phyloP scores from a whole-genome alignment of 768 basidiomycete species.

The Leccinellum luteum region DNA sequence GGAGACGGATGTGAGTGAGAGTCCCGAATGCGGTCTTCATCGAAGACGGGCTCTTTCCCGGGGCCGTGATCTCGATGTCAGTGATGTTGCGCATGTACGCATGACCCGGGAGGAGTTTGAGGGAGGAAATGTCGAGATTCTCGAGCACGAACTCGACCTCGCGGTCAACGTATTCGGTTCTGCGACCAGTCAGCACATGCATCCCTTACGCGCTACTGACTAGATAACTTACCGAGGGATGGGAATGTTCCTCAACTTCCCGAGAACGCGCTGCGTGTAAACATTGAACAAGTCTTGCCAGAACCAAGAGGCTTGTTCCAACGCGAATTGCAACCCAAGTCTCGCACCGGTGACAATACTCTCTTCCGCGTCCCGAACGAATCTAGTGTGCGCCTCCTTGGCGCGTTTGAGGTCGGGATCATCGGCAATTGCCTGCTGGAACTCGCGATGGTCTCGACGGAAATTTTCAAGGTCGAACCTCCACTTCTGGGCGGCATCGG shows the following conservation, averaged over 20 bases:
- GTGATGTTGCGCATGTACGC: slow-evolving; percentile 73
- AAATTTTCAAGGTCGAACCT: slow-evolving; percentile 45
- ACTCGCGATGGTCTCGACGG: slow-evolving; percentile 41
- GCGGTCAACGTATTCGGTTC: slow-evolving; percentile 67
- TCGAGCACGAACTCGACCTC: slow-evolving; percentile 75
- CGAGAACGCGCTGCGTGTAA: slow-evolving; percentile 60
- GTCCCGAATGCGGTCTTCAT: slow-evolving; percentile 55
- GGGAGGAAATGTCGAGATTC: slow-evolving; percentile 65
- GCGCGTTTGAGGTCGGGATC: slow-evolving; percentile 52
- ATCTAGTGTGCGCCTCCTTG: slow-evolving; percentile 44
- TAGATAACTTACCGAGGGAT: slow-evolving; percentile 56
- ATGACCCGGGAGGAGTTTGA: slow-evolving; percentile 66
- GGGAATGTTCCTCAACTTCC: slow-evolving; percentile 56
- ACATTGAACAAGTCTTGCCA: slow-evolving; percentile 82
- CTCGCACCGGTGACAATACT: slow-evolving; percentile 38
- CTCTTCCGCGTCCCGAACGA: slow-evolving; percentile 48
- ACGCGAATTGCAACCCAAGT: slow-evolving; percentile 46
- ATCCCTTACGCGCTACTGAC: not conserved
- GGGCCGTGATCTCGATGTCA: slow-evolving; percentile 51
- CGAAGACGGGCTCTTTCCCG: slow-evolving; percentile 27
- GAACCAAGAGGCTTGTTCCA: slow-evolving; percentile 70
- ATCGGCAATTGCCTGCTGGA: slow-evolving; percentile 43
- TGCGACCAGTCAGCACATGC: slow-evolving; percentile 22
- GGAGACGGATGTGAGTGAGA: slow-evolving; percentile 61
- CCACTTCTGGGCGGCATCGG: slow-evolving; percentile 48